Evolutionary conservation across 2,329 filamentous ascomycete species (phyloP).

Genomic region (Ophiocordyceps sinensis): DNA sequence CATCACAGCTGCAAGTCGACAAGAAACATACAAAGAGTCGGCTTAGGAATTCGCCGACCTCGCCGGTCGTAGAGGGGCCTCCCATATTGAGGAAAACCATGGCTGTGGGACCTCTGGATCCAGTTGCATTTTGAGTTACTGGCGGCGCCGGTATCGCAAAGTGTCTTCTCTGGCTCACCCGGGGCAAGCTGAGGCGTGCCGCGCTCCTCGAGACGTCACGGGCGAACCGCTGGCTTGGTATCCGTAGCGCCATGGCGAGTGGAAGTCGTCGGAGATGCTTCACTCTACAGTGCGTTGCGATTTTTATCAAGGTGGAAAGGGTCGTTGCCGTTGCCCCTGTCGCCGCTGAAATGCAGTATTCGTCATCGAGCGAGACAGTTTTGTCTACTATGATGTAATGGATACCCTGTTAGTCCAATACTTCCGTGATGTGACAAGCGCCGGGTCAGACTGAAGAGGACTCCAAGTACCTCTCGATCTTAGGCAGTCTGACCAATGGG

Average conservation of each 20-base stretch:
- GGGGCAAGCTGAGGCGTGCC: constrained; percentile 14
- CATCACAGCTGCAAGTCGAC: background rate
- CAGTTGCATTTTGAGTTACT: constrained; percentile 62
- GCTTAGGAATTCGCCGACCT: constrained; percentile 82
- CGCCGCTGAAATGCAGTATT: no score
- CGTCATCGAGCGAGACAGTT: no score
- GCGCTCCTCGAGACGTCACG: constrained; percentile 11
- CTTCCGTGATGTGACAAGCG: background rate
- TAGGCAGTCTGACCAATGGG: constrained; percentile 10
- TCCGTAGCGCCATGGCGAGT: constrained; percentile 16
- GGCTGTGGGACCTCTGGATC: constrained; percentile 69
- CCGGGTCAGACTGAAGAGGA: background rate
- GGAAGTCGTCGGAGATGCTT: background rate
- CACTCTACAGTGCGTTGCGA: background rate
- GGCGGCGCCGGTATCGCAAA: constrained; percentile 44
- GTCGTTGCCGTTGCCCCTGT: no score
- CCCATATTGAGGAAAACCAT: constrained; percentile 99
- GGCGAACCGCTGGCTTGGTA: constrained; percentile 15
- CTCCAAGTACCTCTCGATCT: constrained; percentile 6
- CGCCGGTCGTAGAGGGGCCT: constrained; percentile 72
- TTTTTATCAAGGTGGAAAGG: background rate
- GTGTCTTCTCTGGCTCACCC: constrained; percentile 15
- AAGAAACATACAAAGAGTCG: constrained; percentile 63
- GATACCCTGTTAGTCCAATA: background rate
- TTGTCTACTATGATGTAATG: no score